phyloP scores from a whole-genome alignment of 2,329 filamentous ascomycete genomes.

The Pseudogymnoascus sp. region DNA sequence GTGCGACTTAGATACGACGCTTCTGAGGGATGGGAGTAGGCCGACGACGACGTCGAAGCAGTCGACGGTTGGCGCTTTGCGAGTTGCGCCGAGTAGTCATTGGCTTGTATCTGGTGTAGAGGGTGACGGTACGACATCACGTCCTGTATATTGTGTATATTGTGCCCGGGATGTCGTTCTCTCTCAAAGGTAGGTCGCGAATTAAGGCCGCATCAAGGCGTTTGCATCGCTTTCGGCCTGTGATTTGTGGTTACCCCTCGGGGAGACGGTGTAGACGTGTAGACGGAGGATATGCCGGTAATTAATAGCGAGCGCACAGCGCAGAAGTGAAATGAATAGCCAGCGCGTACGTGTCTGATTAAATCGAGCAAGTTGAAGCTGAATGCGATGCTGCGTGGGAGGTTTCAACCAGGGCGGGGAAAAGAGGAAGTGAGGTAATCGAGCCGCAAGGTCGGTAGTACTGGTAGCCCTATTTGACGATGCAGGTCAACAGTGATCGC shows the following conservation, averaged over 20 bases:
- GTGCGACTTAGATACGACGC: slow-evolving; percentile 49
- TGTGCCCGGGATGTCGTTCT: slow-evolving; percentile 1
- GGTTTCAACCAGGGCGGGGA: slow-evolving; percentile 1
- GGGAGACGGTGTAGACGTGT: slow-evolving; percentile 8
- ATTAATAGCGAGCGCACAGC: slow-evolving; percentile 9
- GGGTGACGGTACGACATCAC: slow-evolving; percentile 52
- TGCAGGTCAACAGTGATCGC: slow-evolving; percentile 6
- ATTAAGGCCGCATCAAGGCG: slow-evolving; percentile 16
- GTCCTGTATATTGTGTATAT: slow-evolving; percentile 9
- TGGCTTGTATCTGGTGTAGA: slow-evolving; percentile 47
- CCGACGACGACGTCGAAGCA: slow-evolving; percentile 61
- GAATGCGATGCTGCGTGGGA: neutral
- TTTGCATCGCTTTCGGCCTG: neutral
- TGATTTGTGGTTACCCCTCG: slow-evolving; percentile 4
- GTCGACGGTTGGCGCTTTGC: slow-evolving; percentile 57
- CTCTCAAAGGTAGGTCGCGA: neutral
- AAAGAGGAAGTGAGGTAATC: neutral
- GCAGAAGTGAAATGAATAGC: slow-evolving; percentile 4
- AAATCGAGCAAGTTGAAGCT: neutral
- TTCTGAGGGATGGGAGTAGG: slow-evolving; percentile 47
- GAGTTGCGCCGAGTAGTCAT: slow-evolving; percentile 32
- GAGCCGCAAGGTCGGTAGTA: slow-evolving; percentile 3
- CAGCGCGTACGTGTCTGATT: neutral
- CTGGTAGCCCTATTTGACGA: slow-evolving; percentile 2
- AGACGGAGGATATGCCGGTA: neutral